A percentile compares a stretch with the other conserved stretches of the same genome.
phyloP scores from a whole-genome alignment of 768 basidiomycete genomes.

The Kwoniella botswanensis region DNA sequence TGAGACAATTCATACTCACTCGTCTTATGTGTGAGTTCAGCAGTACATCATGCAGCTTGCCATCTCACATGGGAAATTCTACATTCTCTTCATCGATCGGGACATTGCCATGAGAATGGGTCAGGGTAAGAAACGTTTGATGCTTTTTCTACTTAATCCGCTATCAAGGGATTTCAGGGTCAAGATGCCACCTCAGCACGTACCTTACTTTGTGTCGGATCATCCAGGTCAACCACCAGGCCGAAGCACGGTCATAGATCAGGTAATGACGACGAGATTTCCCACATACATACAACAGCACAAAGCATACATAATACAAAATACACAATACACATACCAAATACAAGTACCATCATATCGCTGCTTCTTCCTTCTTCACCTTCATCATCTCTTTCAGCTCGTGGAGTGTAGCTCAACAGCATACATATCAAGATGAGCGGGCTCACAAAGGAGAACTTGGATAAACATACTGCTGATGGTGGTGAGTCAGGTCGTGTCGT shows the following conservation, averaged over 20 bases:
- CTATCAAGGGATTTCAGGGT: background rate
- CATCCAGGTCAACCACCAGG: no score
- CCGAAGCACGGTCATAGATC: no score
- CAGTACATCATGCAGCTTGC: no score
- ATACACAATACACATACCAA: background rate
- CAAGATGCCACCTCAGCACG: background rate
- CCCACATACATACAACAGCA: background rate
- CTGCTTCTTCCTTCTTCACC: conserved; percentile 1
- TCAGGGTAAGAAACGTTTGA: background rate
- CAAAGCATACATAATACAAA: background rate
- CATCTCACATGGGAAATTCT: no score
- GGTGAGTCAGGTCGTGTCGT: conserved; percentile 1
- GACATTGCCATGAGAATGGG: background rate
- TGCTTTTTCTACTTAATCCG: conserved; percentile 1
- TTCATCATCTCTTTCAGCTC: background rate
- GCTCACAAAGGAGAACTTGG: conserved; percentile 41
- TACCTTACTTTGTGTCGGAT: background rate
- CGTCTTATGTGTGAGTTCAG: no score
- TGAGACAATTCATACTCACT: no score
- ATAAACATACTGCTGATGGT: conserved; percentile 26
- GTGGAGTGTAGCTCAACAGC: background rate
- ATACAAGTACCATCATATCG: background rate
- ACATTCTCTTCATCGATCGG: no score
- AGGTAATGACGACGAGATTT: background rate
- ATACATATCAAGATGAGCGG: conserved; percentile 30